These are phyloP conservation scores for Diplodia intermedia DNA, from an alignment of 2,329 filamentous ascomycete species.

Conservation along the genomic window DNA sequence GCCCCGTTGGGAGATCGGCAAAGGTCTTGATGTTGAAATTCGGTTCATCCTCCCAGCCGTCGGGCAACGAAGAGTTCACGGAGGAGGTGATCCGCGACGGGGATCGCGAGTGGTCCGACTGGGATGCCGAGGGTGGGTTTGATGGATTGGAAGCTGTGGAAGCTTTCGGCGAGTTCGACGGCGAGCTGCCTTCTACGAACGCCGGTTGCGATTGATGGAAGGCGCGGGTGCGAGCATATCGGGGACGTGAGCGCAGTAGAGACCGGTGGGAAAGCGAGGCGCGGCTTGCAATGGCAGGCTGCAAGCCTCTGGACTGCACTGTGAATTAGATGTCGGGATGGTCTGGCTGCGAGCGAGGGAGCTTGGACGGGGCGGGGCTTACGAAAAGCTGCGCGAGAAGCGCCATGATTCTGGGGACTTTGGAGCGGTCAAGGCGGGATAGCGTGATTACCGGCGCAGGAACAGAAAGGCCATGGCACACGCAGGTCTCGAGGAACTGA, in stretches of 20 bases:
- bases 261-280: constrained; percentile 7
- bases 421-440: too few relatives aligned
- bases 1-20: constrained; percentile 72
- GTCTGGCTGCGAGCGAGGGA: constrained; percentile 21
- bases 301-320: constrained; percentile 39
- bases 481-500: too few relatives aligned
- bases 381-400: constrained; percentile 33
- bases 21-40: constrained; percentile 76
- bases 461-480: too few relatives aligned
- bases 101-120: neutral
- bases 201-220: constrained; percentile 12
- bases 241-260: neutral
- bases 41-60: constrained; percentile 78
- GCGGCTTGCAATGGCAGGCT: constrained; percentile 42
- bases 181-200: neutral
- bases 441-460: constrained; percentile 28
- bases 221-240: constrained; percentile 7
- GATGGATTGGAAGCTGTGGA: constrained; percentile 37
- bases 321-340: constrained; percentile 26
- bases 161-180: constrained; percentile 36
- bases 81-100: constrained; percentile 26
- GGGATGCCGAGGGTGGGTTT: constrained; percentile 11
- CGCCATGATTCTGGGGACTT: constrained; percentile 29
- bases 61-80: constrained; percentile 45
- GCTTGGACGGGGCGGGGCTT: constrained; percentile 19